Percentiles rank a stretch among this genome's conserved stretches.
These are phyloP conservation scores for Ganoderma lingzhi DNA, from an alignment of 1,284 basidiomycete species.

Conservation along the genomic window DNA sequence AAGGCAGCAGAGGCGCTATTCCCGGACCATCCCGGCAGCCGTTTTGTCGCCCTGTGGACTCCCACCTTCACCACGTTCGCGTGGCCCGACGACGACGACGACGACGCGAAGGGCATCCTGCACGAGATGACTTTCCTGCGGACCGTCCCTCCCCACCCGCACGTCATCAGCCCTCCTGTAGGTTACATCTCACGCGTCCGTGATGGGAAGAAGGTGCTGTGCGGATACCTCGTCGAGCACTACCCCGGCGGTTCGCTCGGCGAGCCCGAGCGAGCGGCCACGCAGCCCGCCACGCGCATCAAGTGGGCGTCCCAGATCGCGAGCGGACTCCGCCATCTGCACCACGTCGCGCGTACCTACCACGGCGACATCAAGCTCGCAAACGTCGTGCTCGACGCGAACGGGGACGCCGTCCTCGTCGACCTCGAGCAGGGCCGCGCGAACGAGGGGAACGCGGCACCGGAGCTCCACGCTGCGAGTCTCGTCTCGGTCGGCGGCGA, in stretches of 20 bases:
- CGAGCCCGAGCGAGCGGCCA: not conserved
- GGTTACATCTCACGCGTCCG: not conserved
- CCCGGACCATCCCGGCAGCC: not conserved
- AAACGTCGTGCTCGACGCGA: slow-evolving; percentile 19
- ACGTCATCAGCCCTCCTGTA: not conserved
- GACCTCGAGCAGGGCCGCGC: slow-evolving; percentile 21
- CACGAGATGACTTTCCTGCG: not conserved
- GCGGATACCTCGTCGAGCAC: not conserved
- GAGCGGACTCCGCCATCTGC: slow-evolving; percentile 9
- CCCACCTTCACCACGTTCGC: not conserved
- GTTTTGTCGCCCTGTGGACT: not conserved
- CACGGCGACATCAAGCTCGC: slow-evolving; percentile 21
- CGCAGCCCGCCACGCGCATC: not conserved
- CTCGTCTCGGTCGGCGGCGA: not conserved
- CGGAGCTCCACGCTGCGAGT: slow-evolving; percentile 11
- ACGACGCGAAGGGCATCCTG: not conserved
- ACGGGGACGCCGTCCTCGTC: slow-evolving; percentile 16
- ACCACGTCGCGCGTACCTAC: slow-evolving; percentile 15
- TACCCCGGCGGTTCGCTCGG: not conserved
- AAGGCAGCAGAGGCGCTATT: not conserved
- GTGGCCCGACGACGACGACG: not conserved
- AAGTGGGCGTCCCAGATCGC: slow-evolving; percentile 13
- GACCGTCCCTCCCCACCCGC: not conserved
- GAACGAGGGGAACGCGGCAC: slow-evolving; percentile 16
- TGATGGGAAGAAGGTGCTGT: not conserved